Percentiles rank a stretch among this genome's conserved stretches.
Evolutionary conservation across 192 early-diverging fungal species (phyloP).

Genomic region (Ambispora gerdemannii): DNA sequence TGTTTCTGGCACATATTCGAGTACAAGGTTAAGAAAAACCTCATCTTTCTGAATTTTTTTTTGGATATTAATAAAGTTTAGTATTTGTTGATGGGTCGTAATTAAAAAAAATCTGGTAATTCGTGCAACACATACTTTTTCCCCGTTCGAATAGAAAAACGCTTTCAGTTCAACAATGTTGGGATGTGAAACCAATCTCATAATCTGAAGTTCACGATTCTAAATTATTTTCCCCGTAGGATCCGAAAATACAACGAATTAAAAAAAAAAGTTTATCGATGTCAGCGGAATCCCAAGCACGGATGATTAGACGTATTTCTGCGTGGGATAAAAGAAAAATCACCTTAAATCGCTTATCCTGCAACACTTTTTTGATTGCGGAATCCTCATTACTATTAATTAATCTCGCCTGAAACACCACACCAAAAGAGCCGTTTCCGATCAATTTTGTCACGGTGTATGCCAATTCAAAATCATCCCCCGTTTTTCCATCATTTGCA

Average conservation of each 20-base stretch:
- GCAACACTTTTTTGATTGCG: constrained; percentile 98
- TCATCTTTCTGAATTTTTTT: constrained; percentile 71
- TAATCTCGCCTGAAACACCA: constrained; percentile 93
- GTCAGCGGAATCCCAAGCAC: no score
- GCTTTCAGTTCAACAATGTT: constrained; percentile 89
- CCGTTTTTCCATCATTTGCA: constrained; percentile 85
- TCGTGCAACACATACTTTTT: constrained; percentile 52
- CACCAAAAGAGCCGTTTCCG: constrained; percentile 97
- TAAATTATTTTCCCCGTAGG: constrained; percentile 34
- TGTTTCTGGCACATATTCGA: constrained; percentile 96
- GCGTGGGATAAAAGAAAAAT: constrained; percentile 1
- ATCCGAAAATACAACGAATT: constrained; percentile 1
- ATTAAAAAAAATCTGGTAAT: constrained; percentile 12
- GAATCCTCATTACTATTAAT: constrained; percentile 72
- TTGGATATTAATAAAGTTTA: not conserved
- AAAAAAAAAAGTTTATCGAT: not conserved
- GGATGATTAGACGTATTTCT: no score
- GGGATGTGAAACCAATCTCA: constrained; percentile 87
- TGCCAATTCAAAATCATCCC: constrained; percentile 78
- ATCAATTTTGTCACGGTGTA: constrained; percentile 93
- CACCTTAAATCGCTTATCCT: constrained; percentile 98
- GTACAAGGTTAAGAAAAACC: constrained; percentile 90
- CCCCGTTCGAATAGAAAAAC: constrained; percentile 95
- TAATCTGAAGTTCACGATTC: constrained; percentile 92
- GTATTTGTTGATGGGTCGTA: not conserved